These are phyloP conservation scores for Leishmania guyanensis DNA, from an alignment of 208 protist genomes.

Conservation along the genomic window DNA sequence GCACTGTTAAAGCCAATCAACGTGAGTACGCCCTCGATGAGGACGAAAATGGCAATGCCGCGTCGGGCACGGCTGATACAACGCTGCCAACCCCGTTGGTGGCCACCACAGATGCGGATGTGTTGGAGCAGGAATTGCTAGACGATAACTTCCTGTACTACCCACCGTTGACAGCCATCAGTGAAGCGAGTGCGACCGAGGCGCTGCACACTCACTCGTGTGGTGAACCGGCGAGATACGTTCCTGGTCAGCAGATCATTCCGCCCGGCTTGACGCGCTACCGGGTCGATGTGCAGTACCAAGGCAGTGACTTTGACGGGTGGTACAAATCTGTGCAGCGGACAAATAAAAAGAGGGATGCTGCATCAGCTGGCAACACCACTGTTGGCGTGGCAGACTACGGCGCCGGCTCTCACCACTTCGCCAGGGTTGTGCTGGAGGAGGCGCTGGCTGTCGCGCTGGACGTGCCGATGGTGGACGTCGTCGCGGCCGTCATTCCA, in stretches of 20 bases:
- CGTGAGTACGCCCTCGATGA: conserved; percentile 3
- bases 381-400: conserved; percentile 14
- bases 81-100: neutral
- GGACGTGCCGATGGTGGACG: conserved; percentile 55
- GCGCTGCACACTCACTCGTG: neutral
- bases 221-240: conserved; percentile 40
- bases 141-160: conserved; percentile 85
- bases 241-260: conserved; percentile 84
- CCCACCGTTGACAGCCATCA: conserved; percentile 16
- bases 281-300: conserved; percentile 90
- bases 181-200: neutral
- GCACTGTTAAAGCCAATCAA: neutral
- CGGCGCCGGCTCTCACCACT: conserved; percentile 23
- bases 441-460: conserved; percentile 83
- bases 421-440: conserved; percentile 70
- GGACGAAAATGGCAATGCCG: conserved; percentile 1
- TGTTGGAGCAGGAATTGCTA: conserved; percentile 75
- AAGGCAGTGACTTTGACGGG: conserved; percentile 85
- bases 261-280: conserved; percentile 82
- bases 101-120: conserved; percentile 13
- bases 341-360: neutral
- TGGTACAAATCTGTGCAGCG: conserved; percentile 79
- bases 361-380: neutral
- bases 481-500: conserved; percentile 74
- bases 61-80: neutral